phyloP scores from a whole-genome alignment of 495 filamentous ascomycete species.

The Aspergillus nanangensis region DNA sequence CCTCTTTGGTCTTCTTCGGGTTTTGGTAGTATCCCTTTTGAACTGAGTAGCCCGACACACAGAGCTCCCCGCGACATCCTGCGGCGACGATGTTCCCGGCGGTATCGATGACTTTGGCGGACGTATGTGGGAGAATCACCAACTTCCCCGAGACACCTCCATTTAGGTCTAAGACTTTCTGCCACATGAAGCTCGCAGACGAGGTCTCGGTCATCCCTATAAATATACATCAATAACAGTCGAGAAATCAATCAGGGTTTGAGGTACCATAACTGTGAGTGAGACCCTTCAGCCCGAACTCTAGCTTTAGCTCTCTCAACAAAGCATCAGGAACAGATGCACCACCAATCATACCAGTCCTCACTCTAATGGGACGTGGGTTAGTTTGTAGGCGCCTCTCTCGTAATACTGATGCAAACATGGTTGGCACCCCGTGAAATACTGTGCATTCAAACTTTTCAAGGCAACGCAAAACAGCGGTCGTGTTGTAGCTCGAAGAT shows the following conservation, averaged over 20 bases:
- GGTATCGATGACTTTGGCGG: slow-evolving; percentile 67
- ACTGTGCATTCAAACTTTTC: neutral
- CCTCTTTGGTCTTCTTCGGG: slow-evolving; percentile 58
- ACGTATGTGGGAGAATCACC: slow-evolving; percentile 58
- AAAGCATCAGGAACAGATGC: neutral
- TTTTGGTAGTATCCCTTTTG: slow-evolving; percentile 84
- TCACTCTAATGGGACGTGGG: neutral
- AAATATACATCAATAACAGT: neutral
- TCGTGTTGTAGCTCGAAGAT: slow-evolving; percentile 21
- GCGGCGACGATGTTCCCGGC: slow-evolving; percentile 42
- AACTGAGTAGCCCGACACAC: slow-evolving; percentile 66
- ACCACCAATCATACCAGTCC: slow-evolving; percentile 3
- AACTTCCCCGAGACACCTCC: slow-evolving; percentile 43
- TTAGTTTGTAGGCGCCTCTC: neutral
- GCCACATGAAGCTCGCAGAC: slow-evolving; percentile 61
- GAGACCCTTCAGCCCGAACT: neutral
- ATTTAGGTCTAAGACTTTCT: too few species aligned
- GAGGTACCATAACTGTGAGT: neutral
- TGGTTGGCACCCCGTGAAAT: slow-evolving; percentile 8
- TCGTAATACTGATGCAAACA: slow-evolving; percentile 2
- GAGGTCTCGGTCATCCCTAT: slow-evolving; percentile 27
- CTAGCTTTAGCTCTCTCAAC: neutral
- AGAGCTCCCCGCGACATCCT: slow-evolving; percentile 69
- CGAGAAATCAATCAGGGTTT: neutral
- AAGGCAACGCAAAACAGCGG: neutral